Evolutionary conservation across 192 early-diverging fungal species (phyloP).

Genomic region (Phycomyces blakesleeanus): DNA sequence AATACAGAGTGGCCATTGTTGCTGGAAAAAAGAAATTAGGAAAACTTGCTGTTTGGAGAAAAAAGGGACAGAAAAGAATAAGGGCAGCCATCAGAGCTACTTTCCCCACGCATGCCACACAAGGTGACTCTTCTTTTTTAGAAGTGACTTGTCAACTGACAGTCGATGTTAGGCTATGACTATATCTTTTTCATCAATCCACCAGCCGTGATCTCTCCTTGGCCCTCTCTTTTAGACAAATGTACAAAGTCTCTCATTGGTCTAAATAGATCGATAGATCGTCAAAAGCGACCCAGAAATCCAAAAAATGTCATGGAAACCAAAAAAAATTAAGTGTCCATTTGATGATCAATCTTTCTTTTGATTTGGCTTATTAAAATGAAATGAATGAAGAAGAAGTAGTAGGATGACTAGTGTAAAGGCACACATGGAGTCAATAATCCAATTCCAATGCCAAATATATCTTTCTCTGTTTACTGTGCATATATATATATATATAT

Average conservation of each 20-base stretch:
- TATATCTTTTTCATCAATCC: conserved; percentile 2
- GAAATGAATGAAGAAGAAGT: no score
- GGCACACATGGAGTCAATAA: no score
- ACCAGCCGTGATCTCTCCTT: neutral
- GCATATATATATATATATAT: no score
- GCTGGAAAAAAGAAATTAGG: conserved; percentile 14
- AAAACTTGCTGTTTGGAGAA: conserved; percentile 14
- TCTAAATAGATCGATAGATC: no score
- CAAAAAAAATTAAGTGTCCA: no score
- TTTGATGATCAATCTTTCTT: no score
- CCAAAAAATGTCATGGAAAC: no score
- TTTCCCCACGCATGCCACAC: neutral
- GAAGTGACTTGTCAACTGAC: neutral
- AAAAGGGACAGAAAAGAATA: conserved; percentile 5
- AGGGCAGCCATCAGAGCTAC: conserved; percentile 6
- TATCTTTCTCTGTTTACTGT: no score
- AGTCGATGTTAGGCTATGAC: conserved; percentile 6
- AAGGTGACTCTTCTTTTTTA: conserved; percentile 1
- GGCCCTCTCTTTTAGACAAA: neutral
- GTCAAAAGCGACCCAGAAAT: no score
- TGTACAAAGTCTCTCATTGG: neutral
- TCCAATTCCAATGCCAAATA: no score
- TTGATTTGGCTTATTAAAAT: no score
- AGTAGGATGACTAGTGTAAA: no score
- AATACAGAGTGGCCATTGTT: neutral